A percentile compares a stretch with the other conserved stretches of the same genome.
These are phyloP conservation scores for Tetradesmus lagerheimii DNA, from an alignment of 139 green algal genomes.

Conservation along the genomic window DNA sequence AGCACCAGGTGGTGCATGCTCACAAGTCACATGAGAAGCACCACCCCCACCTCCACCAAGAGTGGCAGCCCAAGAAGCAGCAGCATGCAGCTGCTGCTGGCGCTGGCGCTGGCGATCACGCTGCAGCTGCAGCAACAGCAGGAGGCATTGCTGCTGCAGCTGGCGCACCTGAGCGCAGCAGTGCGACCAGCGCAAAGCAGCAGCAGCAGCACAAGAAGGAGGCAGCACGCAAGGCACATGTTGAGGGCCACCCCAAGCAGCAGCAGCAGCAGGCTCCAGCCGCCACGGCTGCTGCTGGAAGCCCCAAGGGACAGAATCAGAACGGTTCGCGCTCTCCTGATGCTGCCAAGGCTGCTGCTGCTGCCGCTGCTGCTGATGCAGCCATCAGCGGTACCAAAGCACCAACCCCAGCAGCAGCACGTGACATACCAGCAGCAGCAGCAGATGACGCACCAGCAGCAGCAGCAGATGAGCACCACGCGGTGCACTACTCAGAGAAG, in stretches of 20 bases:
- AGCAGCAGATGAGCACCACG: background rate
- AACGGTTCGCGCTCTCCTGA: background rate
- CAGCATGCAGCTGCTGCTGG: background rate
- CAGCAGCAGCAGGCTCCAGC: background rate
- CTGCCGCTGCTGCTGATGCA: background rate
- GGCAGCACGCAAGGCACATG: background rate
- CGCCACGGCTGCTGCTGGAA: background rate
- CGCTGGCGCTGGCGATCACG: background rate
- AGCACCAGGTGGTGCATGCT: background rate
- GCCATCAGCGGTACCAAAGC: no score
- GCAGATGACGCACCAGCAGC: background rate
- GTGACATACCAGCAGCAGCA: background rate
- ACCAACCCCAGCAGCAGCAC: background rate
- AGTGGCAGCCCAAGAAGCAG: background rate
- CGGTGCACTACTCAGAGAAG: background rate
- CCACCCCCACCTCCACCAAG: background rate
- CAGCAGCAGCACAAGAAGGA: background rate
- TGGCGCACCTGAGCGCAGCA: background rate
- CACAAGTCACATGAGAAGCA: background rate
- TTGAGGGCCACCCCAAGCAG: background rate
- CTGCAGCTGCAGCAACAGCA: background rate
- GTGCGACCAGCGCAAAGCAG: background rate
- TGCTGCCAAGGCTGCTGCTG: background rate
- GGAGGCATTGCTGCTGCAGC: background rate
- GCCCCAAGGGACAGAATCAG: background rate